Conservation (phyloP, 2,329 filamentous ascomycete genomes). For the Simplicillium aogashimaense region DNA sequence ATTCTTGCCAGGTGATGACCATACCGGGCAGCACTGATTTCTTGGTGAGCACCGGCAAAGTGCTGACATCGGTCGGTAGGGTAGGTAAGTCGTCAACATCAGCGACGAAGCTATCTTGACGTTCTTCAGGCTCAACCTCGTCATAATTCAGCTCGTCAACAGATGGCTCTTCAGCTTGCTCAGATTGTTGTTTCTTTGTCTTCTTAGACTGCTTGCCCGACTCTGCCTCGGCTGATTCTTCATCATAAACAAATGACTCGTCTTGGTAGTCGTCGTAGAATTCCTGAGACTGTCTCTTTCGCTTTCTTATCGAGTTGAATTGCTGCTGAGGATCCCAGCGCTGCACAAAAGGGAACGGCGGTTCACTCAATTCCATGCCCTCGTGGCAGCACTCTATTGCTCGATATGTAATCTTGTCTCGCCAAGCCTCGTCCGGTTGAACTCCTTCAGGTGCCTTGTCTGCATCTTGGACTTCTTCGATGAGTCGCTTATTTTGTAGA, state of each 20-base stretch:
- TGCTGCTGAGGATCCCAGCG: conserved; percentile 74
- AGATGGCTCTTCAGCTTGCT: conserved; percentile 9
- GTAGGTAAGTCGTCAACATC: conserved; percentile 51
- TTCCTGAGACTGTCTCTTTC: conserved; percentile 35
- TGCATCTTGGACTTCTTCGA: conserved; percentile 12
- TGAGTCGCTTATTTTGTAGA: conserved; percentile 21
- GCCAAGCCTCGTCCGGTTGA: conserved; percentile 53
- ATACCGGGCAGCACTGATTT: conserved; percentile 45
- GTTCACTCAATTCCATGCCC: conserved; percentile 56
- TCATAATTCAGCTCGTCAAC: conserved; percentile 27
- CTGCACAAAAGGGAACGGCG: conserved; percentile 84
- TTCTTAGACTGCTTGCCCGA: conserved; percentile 23
- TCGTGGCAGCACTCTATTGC: conserved; percentile 81
- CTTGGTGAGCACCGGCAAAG: conserved; percentile 38
- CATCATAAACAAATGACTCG: neutral
- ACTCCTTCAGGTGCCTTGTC: conserved; percentile 9
- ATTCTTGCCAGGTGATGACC: conserved; percentile 59
- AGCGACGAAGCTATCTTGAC: conserved; percentile 8
- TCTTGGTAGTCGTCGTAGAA: conserved; percentile 17
- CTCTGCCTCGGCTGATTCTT: no score
- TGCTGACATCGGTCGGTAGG: conserved; percentile 46
- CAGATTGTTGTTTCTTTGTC: conserved; percentile 15
- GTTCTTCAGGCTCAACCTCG: conserved; percentile 11
- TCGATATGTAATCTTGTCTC: conserved; percentile 59
- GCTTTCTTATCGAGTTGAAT: conserved; percentile 30